A percentile compares a stretch with the other conserved stretches of the same genome.
Conservation (phyloP, 2,329 filamentous ascomycete genomes). For the Cladosporium sp. region DNA sequence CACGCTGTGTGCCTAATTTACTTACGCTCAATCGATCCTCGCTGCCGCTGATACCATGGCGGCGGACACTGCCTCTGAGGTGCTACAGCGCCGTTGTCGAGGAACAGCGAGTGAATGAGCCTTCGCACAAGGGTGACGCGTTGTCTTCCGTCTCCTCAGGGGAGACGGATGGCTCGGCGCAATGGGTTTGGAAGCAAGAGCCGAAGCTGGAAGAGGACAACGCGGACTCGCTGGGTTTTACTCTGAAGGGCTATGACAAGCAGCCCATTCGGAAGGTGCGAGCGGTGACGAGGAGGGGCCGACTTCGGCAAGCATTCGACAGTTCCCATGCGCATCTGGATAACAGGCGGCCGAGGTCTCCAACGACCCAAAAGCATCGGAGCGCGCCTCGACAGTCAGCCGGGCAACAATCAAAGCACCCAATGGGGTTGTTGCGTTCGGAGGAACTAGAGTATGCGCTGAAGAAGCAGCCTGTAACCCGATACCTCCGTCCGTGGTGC, state of each 20-base stretch:
- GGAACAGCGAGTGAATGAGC: not conserved
- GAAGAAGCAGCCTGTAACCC: not conserved
- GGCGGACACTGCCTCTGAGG: not conserved
- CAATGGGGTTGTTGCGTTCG: too few species aligned
- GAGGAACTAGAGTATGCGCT: slow-evolving; percentile 2
- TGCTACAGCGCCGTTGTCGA: slow-evolving; percentile 13
- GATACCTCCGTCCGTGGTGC: not conserved
- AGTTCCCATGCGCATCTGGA: not conserved
- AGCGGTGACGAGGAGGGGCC: not conserved
- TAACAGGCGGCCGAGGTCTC: not conserved
- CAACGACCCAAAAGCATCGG: too few species aligned
- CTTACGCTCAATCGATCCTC: slow-evolving; percentile 5
- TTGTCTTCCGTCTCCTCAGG: too few species aligned
- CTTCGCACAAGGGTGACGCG: not conserved
- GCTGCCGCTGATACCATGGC: slow-evolving; percentile 11
- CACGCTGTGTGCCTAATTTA: slow-evolving; percentile 11
- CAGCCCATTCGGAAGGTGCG: not conserved
- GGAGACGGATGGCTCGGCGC: too few species aligned
- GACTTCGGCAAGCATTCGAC: not conserved
- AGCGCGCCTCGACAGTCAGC: not conserved
- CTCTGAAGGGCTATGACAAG: slow-evolving; percentile 7
- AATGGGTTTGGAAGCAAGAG: too few species aligned
- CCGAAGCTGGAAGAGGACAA: not conserved
- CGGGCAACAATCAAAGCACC: not conserved
- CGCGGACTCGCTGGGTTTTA: slow-evolving; percentile 6